Evolutionary conservation across 176 grass and related monocot genomes (phyloP).

Genomic region (Raddia guianensis): DNA sequence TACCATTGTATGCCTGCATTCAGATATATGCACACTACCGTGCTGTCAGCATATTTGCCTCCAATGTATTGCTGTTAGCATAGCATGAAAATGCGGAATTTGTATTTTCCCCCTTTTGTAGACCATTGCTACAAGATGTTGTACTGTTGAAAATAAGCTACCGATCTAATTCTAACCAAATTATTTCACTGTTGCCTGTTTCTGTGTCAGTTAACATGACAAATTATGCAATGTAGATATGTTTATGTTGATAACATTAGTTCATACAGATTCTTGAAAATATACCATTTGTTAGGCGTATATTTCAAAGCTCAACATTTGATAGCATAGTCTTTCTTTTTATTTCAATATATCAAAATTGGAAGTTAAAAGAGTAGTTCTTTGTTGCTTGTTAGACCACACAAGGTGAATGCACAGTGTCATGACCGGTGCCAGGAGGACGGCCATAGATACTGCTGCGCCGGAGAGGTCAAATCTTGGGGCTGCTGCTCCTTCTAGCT

Average conservation of each 20-base stretch:
- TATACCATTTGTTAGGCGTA: not conserved
- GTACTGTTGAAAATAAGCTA: slow-evolving; percentile 21
- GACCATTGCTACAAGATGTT: not conserved
- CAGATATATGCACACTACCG: no score
- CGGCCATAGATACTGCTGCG: slow-evolving; percentile 41
- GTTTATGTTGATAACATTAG: not conserved
- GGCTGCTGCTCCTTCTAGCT: not conserved
- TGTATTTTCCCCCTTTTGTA: no score
- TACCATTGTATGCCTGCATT: no score
- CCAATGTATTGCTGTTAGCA: no score
- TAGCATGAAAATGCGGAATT: no score
- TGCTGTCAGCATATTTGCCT: no score
- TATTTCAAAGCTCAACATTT: not conserved
- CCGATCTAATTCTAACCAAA: not conserved
- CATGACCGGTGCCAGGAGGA: slow-evolving; percentile 34
- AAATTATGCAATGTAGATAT: not conserved
- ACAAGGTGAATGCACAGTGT: not conserved
- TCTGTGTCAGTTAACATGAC: not conserved
- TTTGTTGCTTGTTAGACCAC: not conserved
- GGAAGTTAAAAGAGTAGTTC: not conserved
- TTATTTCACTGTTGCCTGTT: not conserved
- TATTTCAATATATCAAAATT: not conserved
- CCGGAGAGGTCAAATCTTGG: slow-evolving; percentile 28
- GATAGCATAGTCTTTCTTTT: not conserved
- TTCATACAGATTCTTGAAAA: not conserved